Base-by-base conservation (phyloP, 179 eudicot genomes). In the Sideroxylon spinosum region DNA sequence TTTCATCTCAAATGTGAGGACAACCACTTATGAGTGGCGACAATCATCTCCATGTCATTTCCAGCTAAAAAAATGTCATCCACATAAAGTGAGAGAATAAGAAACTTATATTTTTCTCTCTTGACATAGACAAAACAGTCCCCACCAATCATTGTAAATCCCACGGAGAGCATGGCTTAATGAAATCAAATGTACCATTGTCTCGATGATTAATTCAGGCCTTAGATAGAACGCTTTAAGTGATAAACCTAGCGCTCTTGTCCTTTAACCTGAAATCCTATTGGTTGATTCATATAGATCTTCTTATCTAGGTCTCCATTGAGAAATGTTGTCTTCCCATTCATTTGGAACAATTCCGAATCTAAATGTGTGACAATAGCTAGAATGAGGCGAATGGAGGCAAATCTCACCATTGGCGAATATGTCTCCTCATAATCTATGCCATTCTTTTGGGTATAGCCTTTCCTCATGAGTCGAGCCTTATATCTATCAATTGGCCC, bases 1-100 rank as follows among this genome's bases (percentile, higher is more conserved):
- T 37, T 76, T 76, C 73, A 67, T 76, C 73, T 76, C 63, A 76
- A 76, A 67, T 16, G 73, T 52, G 2, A 66, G 70, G 49, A 66
- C 70, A 66, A 29, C 48, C 70, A 66, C 48, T 66, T 6, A 7
- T 66, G 49, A 28, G 70, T 66, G 48, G 70, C 11, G 0, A 12
- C 17, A 13, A 66, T 66, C 7, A 66, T 22, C 48, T 66, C n/a
- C 48, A 66, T 26, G 14, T 66, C 48, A 16, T 66, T 66, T 17
- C 50, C 50, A 1, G 12, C 71, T 7, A 67, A 17, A 22, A 32
- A 6, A 37, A 67, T 32, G n/a, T 67, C 1, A 17, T 67, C 71
- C 22, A 67, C 52, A 32, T 67, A 67, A 13, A 67, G 1, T 37
- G 71, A 67, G 71, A 37, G 44, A 37, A 67, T 67, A 16, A 67